Base-by-base conservation (phyloP, 805 yeast species). In the Nakazawaea pomicola region DNA sequence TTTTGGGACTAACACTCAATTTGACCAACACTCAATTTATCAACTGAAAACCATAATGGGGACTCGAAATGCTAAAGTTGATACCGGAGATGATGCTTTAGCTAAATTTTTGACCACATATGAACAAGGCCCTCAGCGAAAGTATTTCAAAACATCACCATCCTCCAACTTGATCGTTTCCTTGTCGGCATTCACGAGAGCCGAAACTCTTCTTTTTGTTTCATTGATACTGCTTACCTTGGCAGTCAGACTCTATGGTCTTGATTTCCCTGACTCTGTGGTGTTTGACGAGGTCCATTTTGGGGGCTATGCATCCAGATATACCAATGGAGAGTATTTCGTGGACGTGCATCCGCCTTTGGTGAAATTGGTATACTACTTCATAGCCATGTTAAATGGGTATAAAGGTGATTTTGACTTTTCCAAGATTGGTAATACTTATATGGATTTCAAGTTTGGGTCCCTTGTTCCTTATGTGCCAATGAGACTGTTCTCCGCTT, bases 331-430 rank as follows among this genome's bases (percentile, higher is more conserved):
- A 18, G 66, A 71, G 30, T 81, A 76, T 56, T 82, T 80, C 58
- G 65, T 82, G 50, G 89, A 81, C 51, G 80, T 80, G 20, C 83
- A 82, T 48, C 90, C 91, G 9, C 90, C 91, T 4, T 61, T 83
- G 38, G 80, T 74, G 29, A 78, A 80, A 49, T 60, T 83, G 58
- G 56, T 79, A 10, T 79, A 70, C 51, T 77, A 76, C 23, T 66
- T 72, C 40, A 62, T 80, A 6, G 80, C 80, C 2, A 58, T 64
- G 46, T 29, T 75, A 14, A 67, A 67, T 27, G 80, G 81, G 4
- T 78, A 72, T 61, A 67, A 76, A 47, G 85, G 65, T 16, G 57
- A 57, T 45, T 64, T 64, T 44, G 67, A 61, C 39, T 68, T 67
- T 52, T 49, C 48, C 40, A 58, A 41, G 27, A 74, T 78, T 36